phyloP scores from a whole-genome alignment of 495 filamentous ascomycete genomes.

The Hyaloscypha finlandica region DNA sequence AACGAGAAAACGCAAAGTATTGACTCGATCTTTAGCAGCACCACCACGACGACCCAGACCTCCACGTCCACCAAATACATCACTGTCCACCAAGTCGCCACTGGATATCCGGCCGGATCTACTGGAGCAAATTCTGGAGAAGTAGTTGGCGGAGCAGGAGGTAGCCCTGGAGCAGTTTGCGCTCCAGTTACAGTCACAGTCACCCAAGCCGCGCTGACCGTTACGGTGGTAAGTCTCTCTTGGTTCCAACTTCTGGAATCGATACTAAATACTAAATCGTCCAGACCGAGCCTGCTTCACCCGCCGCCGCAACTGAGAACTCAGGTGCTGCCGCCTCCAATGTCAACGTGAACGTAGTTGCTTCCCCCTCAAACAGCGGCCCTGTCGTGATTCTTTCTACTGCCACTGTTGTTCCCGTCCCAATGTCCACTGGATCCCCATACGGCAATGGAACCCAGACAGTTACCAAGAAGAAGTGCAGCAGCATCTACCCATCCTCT shows the following conservation, averaged over 20 bases:
- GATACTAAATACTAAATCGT: slow-evolving; percentile 11
- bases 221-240: slow-evolving; percentile 46
- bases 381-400: slow-evolving; percentile 26
- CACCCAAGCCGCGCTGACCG: slow-evolving; percentile 34
- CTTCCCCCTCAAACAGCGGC: background rate
- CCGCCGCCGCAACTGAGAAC: slow-evolving; percentile 18
- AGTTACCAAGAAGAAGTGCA: slow-evolving; percentile 35
- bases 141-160: slow-evolving; percentile 7
- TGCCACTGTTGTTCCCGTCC: slow-evolving; percentile 31
- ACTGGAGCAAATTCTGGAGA: background rate
- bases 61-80: slow-evolving; percentile 34
- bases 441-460: slow-evolving; percentile 42
- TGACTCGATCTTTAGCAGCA: slow-evolving; percentile 3
- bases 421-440: slow-evolving; percentile 33
- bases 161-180: slow-evolving; percentile 24
- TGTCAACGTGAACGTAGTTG: background rate
- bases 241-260: slow-evolving; percentile 14
- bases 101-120: background rate
- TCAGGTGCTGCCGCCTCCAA: slow-evolving; percentile 20
- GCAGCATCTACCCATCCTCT: slow-evolving; percentile 37
- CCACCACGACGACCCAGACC: slow-evolving; percentile 28
- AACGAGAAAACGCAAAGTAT: background rate
- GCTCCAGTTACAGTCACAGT: slow-evolving; percentile 43
- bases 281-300: slow-evolving; percentile 30
- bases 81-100: slow-evolving; percentile 26